These are phyloP conservation scores for Cystobasidium slooffiae DNA, from an alignment of 1,284 basidiomycete species.

Conservation along the genomic window DNA sequence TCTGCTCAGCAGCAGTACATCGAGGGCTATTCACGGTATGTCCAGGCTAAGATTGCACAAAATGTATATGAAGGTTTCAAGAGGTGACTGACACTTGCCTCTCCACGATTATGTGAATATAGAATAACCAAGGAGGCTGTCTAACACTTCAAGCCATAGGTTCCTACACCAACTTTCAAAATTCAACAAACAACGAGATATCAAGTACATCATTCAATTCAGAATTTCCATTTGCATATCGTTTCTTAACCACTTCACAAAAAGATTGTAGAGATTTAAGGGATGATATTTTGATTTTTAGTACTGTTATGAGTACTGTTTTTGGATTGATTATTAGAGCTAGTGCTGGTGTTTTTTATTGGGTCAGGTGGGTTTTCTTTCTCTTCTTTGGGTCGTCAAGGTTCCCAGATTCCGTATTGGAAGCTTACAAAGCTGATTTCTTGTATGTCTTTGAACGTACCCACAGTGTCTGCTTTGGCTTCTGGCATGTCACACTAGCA, in stretches of 20 bases:
- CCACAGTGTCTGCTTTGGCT: conserved; percentile 75
- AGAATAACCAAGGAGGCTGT: conserved; percentile 72
- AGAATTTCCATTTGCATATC: conserved; percentile 69
- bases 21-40: conserved; percentile 48
- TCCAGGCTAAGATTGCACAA: background rate
- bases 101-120: conserved; percentile 67
- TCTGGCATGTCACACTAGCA: conserved; percentile 81
- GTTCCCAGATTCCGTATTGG: background rate
- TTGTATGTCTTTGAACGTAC: background rate
- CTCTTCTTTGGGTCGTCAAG: conserved; percentile 46
- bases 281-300: conserved; percentile 68
- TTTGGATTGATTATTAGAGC: conserved; percentile 72
- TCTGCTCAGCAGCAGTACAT: conserved; percentile 83
- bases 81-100: conserved; percentile 5
- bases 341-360: conserved; percentile 48
- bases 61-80: background rate
- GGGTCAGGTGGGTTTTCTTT: conserved; percentile 64
- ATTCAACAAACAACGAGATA: conserved; percentile 68
- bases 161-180: conserved; percentile 71
- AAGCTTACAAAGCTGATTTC: background rate
- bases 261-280: conserved; percentile 71
- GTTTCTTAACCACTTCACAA: conserved; percentile 59
- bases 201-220: conserved; percentile 73
- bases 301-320: conserved; percentile 68
- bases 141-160: conserved; percentile 71